Evolutionary conservation across 192 early-diverging fungal genomes (phyloP), one percentile per base, ranked within the genome.

Genomic region (Coemansia furcata): DNA sequence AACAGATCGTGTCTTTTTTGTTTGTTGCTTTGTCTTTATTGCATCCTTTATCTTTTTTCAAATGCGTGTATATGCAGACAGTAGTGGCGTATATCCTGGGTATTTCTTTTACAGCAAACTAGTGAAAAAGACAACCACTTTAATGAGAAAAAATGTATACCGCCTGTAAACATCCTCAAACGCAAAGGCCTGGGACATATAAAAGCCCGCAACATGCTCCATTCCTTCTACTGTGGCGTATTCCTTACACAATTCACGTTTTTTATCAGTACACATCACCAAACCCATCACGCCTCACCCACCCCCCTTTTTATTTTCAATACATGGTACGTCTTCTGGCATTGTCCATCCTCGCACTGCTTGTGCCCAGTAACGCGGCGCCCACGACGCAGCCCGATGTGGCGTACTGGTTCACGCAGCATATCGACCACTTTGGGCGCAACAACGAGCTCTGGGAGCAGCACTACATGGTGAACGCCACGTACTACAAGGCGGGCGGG

Each of bases 341-440:
- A 32, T 26, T 49, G 23, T n/a, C 47, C 23, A 33, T 55, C 15
- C 4, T 55, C 32, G 11, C 30, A 50, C 21, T 50, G 47, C 47
- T 55, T 14, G 52, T 55, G 17, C 52, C 23, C 3, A 12, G 52
- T 30, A 29, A 55, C 26, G 52, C 52, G 12, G 15, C 52, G 10
- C 12, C 26, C 15, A 29, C 30, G 15, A 32, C 10, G 5, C 11
- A 55, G 2, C 52, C 8, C 2, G 52, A 55, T 29, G 52, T 55
- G 52, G 14, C 60, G 50, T 61, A 54, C 19, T 74, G 72, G 72
- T 68, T 74, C 29, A 43, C 50, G 2, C 72, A 74, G 62, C 44
- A 37, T 2, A 46, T 74, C 4, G 72, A 74, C 55, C 72, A 74
- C 39, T 64, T 67, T 40, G 66, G 62, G 8, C 39, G 30, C 36